Evolutionary conservation across 192 early-diverging fungal species (phyloP).

Genomic region (Umbelopsis ramanniana): DNA sequence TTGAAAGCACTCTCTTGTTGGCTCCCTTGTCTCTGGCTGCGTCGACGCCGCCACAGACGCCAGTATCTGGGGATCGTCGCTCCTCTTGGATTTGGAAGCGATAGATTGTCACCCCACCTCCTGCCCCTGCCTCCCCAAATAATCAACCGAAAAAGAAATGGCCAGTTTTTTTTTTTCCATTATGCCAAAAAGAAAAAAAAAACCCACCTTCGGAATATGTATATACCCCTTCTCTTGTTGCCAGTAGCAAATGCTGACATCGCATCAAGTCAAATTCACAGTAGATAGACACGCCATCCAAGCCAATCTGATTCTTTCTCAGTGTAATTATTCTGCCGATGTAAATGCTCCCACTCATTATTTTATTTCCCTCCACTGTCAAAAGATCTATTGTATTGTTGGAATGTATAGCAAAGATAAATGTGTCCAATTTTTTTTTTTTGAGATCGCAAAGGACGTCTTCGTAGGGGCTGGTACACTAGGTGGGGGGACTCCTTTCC

Average conservation of each 20-base stretch:
- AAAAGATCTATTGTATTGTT: background rate
- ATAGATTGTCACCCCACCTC: background rate
- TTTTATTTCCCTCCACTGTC: background rate
- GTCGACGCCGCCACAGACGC: slow-evolving; percentile 1
- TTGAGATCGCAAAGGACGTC: too few relatives aligned
- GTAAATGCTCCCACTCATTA: background rate
- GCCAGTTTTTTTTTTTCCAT: too few relatives aligned
- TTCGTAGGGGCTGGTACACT: too few relatives aligned
- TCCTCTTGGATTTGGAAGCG: slow-evolving; percentile 13
- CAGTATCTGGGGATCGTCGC: slow-evolving; percentile 3
- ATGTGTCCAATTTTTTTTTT: too few relatives aligned
- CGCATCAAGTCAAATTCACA: too few relatives aligned
- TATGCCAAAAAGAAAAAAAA: too few relatives aligned
- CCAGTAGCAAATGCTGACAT: too few relatives aligned
- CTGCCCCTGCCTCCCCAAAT: background rate
- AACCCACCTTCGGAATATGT: background rate
- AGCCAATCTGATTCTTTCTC: too few relatives aligned
- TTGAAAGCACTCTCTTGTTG: slow-evolving; percentile 5
- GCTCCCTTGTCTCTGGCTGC: background rate
- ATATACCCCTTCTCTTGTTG: background rate
- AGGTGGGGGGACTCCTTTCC: too few relatives aligned
- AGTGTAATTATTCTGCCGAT: background rate
- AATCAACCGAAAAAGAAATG: too few relatives aligned
- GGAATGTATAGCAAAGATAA: background rate
- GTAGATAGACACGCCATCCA: too few relatives aligned